phyloP scores from a whole-genome alignment of 1,284 basidiomycete genomes.

The Ustilago xerochloae region DNA sequence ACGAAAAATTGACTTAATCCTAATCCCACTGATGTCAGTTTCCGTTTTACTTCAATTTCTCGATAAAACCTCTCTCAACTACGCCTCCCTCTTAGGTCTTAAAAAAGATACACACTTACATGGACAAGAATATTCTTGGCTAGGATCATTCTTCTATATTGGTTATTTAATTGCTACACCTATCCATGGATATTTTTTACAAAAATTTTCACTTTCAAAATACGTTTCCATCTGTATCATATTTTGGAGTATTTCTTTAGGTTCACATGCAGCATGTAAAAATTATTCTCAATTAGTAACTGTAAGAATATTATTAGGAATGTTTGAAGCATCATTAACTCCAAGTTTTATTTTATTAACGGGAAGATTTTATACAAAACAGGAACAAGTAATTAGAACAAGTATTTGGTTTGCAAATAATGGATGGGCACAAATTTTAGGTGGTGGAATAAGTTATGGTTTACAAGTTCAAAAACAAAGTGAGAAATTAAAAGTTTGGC shows the following conservation, averaged over 20 bases:
- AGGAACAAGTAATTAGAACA: constrained; percentile 52
- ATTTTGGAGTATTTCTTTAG: constrained; percentile 70
- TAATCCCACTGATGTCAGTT: constrained; percentile 62
- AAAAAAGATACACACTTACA: constrained; percentile 54
- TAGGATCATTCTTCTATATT: constrained; percentile 63
- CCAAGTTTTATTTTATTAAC: constrained; percentile 58
- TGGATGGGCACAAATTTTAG: constrained; percentile 61
- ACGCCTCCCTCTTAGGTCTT: constrained; percentile 60
- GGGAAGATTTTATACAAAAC: constrained; percentile 55
- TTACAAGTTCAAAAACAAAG: constrained; percentile 43
- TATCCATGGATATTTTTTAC: constrained; percentile 37
- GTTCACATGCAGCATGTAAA: constrained; percentile 55
- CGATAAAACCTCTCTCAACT: constrained; percentile 62
- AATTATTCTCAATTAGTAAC: constrained; percentile 57
- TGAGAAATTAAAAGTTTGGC: constrained; percentile 48
- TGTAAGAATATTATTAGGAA: constrained; percentile 64
- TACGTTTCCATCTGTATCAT: constrained; percentile 50
- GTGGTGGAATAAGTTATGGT: constrained; percentile 56
- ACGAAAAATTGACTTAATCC: constrained; percentile 61
- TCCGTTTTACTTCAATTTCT: constrained; percentile 59
- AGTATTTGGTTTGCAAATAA: constrained; percentile 60
- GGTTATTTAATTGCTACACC: constrained; percentile 57
- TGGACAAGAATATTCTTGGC: constrained; percentile 60
- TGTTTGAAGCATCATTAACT: constrained; percentile 58
- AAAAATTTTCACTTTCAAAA: constrained; percentile 61